Percentiles rank a stretch among this genome's conserved stretches.
phyloP scores from a whole-genome alignment of 2,329 filamentous ascomycete genomes.

The Delphinella strobiligena region DNA sequence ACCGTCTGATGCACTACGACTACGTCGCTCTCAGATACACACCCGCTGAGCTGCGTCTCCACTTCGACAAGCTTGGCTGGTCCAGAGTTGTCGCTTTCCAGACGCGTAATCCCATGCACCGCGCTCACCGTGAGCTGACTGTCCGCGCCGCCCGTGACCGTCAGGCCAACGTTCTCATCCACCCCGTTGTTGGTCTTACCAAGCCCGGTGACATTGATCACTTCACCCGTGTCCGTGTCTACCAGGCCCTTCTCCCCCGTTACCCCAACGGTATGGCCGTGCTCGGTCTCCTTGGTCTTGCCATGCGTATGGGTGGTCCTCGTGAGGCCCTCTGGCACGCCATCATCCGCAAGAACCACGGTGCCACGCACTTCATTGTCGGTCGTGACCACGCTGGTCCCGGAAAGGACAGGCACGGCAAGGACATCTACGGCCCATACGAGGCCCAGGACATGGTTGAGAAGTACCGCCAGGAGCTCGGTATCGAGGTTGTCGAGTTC shows the following conservation, averaged over 20 bases:
- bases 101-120: conserved; percentile 98
- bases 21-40: conserved; percentile 95
- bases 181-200: conserved; percentile 94
- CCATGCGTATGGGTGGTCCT: conserved; percentile 98
- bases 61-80: conserved; percentile 99
- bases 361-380: conserved; percentile 97
- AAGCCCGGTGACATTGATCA: conserved; percentile 99
- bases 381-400: conserved; percentile 96
- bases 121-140: conserved; percentile 93
- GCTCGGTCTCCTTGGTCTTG: conserved; percentile 82
- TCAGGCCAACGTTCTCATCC: conserved; percentile 97
- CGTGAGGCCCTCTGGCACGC: conserved; percentile 99
- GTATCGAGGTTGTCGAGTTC: conserved; percentile 98
- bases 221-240: conserved; percentile 97
- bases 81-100: conserved; percentile 96
- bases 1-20: conserved; percentile 95
- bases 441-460: conserved; percentile 93
- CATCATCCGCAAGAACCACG: conserved; percentile 99
- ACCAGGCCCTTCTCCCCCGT: conserved; percentile 88
- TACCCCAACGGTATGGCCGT: conserved; percentile 99
- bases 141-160: conserved; percentile 90
- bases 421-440: conserved; percentile 96
- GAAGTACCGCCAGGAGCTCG: conserved; percentile 92
- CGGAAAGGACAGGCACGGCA: conserved; percentile 93
- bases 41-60: conserved; percentile 81